These are phyloP conservation scores for Acanthochlamys bracteata DNA, from an alignment of 106 monocot genomes.

Conservation along the genomic window DNA sequence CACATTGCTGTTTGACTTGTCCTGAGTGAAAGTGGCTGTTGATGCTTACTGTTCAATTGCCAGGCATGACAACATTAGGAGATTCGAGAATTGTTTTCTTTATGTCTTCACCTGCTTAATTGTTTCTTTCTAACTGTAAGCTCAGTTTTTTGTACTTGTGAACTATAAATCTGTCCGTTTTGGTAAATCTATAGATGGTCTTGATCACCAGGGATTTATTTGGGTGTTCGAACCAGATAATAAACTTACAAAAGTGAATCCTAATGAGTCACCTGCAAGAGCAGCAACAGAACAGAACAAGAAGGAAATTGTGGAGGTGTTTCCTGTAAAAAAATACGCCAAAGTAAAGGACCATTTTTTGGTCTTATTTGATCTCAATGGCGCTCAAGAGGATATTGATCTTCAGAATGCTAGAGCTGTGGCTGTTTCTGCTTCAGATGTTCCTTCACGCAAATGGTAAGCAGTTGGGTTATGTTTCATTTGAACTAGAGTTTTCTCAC, in stretches of 20 bases:
- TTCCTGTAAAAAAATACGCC: conserved; percentile 73
- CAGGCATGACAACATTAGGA: no score
- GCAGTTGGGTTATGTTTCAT: neutral
- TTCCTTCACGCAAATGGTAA: conserved; percentile 82
- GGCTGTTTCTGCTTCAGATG: conserved; percentile 72
- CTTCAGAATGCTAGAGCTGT: conserved; percentile 45
- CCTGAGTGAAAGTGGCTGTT: no score
- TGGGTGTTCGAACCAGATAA: conserved; percentile 81
- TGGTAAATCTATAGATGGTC: conserved; percentile 2
- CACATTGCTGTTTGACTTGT: no score
- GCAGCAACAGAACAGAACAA: conserved; percentile 42
- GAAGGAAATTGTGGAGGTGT: conserved; percentile 60
- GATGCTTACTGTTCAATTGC: no score
- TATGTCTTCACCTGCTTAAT: no score
- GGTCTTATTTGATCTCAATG: conserved; percentile 48
- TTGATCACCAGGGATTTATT: conserved; percentile 50
- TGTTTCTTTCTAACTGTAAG: neutral
- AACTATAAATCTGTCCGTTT: neutral
- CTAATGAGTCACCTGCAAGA: conserved; percentile 34
- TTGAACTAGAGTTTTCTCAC: neutral
- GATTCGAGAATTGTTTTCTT: no score
- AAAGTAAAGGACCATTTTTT: conserved; percentile 54
- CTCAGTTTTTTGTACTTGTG: neutral
- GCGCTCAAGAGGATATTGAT: conserved; percentile 39
- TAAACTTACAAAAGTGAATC: conserved; percentile 27